phyloP scores from a whole-genome alignment of 2,329 filamentous ascomycete species.

The Blumeriella jaapii region DNA sequence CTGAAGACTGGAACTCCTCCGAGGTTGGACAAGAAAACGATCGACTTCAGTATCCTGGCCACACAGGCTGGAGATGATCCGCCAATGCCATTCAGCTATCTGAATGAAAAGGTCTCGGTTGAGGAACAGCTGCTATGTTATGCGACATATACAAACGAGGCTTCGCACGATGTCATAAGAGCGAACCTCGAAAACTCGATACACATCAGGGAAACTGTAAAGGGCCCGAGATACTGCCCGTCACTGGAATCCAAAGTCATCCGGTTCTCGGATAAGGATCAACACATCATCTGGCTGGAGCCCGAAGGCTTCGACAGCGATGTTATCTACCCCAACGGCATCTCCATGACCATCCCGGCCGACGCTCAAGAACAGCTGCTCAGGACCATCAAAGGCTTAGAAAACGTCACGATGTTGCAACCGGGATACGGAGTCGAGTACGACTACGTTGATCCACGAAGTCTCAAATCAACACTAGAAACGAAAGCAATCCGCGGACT shows the following conservation, averaged over 20 bases:
- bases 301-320: slow-evolving; percentile 88
- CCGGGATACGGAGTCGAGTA: slow-evolving; percentile 97
- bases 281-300: slow-evolving; percentile 92
- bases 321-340: slow-evolving; percentile 88
- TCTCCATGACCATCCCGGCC: slow-evolving; percentile 91
- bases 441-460: slow-evolving; percentile 92
- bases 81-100: slow-evolving; percentile 81
- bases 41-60: slow-evolving; percentile 64
- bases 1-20: slow-evolving; percentile 95
- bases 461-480: slow-evolving; percentile 78
- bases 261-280: slow-evolving; percentile 67
- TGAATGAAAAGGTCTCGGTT: slow-evolving; percentile 69
- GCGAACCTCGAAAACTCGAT: slow-evolving; percentile 91
- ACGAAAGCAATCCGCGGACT: slow-evolving; percentile 85
- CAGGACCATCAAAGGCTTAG: slow-evolving; percentile 78
- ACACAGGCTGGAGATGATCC: slow-evolving; percentile 73
- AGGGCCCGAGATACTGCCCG: slow-evolving; percentile 88
- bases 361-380: slow-evolving; percentile 78
- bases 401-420: slow-evolving; percentile 84
- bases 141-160: slow-evolving; percentile 76
- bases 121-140: slow-evolving; percentile 76
- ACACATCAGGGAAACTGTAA: slow-evolving; percentile 90
- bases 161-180: slow-evolving; percentile 72
- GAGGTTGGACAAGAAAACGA: slow-evolving; percentile 68
- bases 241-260: slow-evolving; percentile 92